Evolutionary conservation across 306 rosid genomes (phyloP), one percentile per base, ranked within the genome.

Genomic region (Prunus fruticosa): DNA sequence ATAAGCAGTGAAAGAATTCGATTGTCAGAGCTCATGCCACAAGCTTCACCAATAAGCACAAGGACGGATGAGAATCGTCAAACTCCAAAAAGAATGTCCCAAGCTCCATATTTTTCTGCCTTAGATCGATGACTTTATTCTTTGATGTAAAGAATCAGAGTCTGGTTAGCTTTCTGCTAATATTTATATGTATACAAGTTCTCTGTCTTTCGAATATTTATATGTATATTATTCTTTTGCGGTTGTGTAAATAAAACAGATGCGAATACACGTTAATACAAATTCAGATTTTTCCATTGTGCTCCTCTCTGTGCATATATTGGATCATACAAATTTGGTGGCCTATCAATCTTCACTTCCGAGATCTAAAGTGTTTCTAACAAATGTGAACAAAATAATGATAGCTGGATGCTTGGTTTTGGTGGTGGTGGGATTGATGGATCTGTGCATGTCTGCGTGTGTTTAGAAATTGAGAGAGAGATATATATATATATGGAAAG

Each of bases 31-130:
- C 79, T 89, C 47, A 82, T 81, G 82, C 97, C 96, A 38, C 96
- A 84, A 71, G 41, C 88, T 83, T 85, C 97, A 78, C 86, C 96
- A 16, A 65, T 80, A 77, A 81, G 71, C 71, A 80, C 89, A 6
- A 91, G 82, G 82, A 54, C 80, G 19, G 94, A 86, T 56, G 94
- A 86, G 78, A 81, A 80, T 34, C 82, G 81, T 63, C 81, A 52
- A 28, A 90, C 91, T 67, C 87, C 93, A 18, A 84, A 87, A 75
- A 85, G 89, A 78, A 81, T 18, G 69, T 82, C 88, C 45, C 88
- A 85, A 70, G 82, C 88, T 80, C 85, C 90, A 46, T 89, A 89
- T 78, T 87, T 92, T 77, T 94, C 97, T 64, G 83, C 81, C 84
- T 85, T 89, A 77, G 98, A 92, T 85, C 86, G 97, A 88, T 95